These are phyloP conservation scores for Fraxinus platypoda DNA, from an alignment of 305 asterid species.

Conservation along the genomic window DNA sequence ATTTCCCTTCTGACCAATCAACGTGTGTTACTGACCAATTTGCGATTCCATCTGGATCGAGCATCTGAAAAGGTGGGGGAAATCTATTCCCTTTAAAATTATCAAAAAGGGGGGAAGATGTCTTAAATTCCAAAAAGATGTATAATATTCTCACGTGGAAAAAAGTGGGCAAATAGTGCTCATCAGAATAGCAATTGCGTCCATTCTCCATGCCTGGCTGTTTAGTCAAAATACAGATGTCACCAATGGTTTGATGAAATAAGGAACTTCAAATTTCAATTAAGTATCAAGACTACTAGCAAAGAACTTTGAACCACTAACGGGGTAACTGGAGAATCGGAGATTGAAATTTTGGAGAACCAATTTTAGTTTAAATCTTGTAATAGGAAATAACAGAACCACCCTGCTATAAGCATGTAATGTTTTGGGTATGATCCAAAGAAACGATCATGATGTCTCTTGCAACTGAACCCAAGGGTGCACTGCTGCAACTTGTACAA, in stretches of 20 bases:
- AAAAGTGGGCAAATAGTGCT: conserved; percentile 69
- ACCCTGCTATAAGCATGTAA: not conserved
- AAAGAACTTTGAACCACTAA: not conserved
- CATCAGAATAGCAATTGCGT: conserved; percentile 70
- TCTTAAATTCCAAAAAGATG: not conserved
- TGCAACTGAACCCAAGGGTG: not conserved
- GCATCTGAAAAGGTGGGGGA: conserved; percentile 54
- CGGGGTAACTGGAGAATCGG: not conserved
- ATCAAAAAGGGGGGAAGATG: conserved; percentile 8
- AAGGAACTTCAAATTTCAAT: not conserved
- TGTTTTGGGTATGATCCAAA: not conserved
- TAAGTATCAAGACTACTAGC: not conserved
- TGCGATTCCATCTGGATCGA: conserved; percentile 81
- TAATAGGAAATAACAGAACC: not conserved
- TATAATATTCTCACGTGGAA: conserved; percentile 51
- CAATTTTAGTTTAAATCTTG: not conserved
- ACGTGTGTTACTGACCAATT: conserved; percentile 97
- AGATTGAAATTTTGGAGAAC: not conserved
- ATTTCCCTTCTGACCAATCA: conserved; percentile 98
- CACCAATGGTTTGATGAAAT: conserved; percentile 10
- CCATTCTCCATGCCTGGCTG: conserved; percentile 71
- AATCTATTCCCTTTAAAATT: conserved; percentile 8
- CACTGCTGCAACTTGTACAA: not conserved
- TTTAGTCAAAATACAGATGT: conserved; percentile 31
- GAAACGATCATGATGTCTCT: not conserved